These are phyloP conservation scores for Carex parvula DNA, from an alignment of 176 grass and related monocot species.

Conservation along the genomic window DNA sequence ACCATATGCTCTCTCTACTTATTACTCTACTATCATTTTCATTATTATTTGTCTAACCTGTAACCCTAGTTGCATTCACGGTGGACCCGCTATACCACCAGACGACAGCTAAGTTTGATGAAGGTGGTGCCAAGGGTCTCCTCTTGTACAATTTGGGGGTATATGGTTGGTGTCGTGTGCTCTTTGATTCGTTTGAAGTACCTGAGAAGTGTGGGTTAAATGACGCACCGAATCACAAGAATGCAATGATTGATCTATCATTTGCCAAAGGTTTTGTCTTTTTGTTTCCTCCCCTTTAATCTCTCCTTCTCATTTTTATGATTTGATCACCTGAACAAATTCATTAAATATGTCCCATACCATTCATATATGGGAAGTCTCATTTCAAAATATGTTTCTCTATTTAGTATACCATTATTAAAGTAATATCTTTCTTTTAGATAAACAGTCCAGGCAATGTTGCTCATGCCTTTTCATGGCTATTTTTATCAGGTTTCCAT, in stretches of 20 bases:
- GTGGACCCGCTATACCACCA: constrained; percentile 98
- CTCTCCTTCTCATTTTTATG: constrained; percentile 23
- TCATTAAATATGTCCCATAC: background rate
- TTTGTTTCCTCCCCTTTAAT: background rate
- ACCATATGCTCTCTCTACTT: constrained; percentile 17
- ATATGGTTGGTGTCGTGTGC: constrained; percentile 62
- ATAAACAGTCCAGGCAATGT: background rate
- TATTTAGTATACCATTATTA: background rate
- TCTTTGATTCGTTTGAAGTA: constrained; percentile 95
- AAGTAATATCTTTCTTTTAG: background rate
- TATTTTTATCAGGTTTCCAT: background rate
- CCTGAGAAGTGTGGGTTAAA: constrained; percentile 59
- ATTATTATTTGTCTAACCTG: constrained; percentile 17
- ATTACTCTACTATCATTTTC: constrained; percentile 30
- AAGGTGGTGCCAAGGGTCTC: constrained; percentile 94
- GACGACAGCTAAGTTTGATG: constrained; percentile 94
- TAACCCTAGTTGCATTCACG: constrained; percentile 67
- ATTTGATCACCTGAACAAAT: background rate
- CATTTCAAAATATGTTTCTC: background rate
- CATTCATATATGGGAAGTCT: background rate
- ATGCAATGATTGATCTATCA: constrained; percentile 62
- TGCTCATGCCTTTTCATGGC: background rate
- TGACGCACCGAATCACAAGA: constrained; percentile 36
- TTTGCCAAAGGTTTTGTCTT: constrained; percentile 72
- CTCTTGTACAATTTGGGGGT: constrained; percentile 92